Conservation (phyloP, 1,139 yeast species). For the Kluyveromyces marxianus region DNA sequence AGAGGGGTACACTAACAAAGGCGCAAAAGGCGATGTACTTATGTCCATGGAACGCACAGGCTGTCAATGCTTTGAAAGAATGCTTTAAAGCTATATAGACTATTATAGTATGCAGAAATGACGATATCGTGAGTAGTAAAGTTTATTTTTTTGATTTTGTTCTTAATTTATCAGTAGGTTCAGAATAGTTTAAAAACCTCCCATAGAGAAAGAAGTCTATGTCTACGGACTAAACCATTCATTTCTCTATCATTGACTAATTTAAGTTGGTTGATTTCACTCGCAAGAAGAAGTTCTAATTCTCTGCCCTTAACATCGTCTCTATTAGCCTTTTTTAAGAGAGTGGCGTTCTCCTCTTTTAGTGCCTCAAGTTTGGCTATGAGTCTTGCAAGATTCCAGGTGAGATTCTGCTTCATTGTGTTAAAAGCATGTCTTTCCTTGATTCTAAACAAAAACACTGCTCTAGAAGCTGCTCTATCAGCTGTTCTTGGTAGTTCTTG, state of each 20-base stretch:
- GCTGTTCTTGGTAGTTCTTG: slow-evolving; percentile 92
- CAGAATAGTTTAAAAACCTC: slow-evolving; percentile 40
- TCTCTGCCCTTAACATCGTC: slow-evolving; percentile 87
- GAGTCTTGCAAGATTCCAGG: slow-evolving; percentile 63
- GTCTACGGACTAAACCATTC: slow-evolving; percentile 44
- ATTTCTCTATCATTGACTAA: slow-evolving; percentile 53
- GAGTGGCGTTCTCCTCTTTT: slow-evolving; percentile 54
- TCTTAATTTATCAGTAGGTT: slow-evolving; percentile 1
- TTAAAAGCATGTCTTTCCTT: slow-evolving; percentile 45
- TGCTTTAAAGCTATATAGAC: slow-evolving; percentile 18
- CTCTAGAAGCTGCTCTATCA: slow-evolving; percentile 86
- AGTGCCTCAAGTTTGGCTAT: slow-evolving; percentile 49
- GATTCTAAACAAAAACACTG: slow-evolving; percentile 76
- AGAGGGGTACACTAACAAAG: slow-evolving; percentile 41
- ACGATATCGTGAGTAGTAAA: no score
- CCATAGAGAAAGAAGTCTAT: slow-evolving; percentile 48
- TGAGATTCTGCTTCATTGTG: slow-evolving; percentile 45
- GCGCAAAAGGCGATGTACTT: slow-evolving; percentile 54
- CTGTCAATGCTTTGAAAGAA: slow-evolving; percentile 21
- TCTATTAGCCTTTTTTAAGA: slow-evolving; percentile 74
- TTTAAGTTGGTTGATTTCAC: slow-evolving; percentile 67
- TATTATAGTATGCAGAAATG: not conserved
- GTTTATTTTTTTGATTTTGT: not conserved
- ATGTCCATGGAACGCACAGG: slow-evolving; percentile 36
- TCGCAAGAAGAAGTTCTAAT: slow-evolving; percentile 60